phyloP scores from a whole-genome alignment of 2,329 filamentous ascomycete species.

The Colletotrichum simmondsii region DNA sequence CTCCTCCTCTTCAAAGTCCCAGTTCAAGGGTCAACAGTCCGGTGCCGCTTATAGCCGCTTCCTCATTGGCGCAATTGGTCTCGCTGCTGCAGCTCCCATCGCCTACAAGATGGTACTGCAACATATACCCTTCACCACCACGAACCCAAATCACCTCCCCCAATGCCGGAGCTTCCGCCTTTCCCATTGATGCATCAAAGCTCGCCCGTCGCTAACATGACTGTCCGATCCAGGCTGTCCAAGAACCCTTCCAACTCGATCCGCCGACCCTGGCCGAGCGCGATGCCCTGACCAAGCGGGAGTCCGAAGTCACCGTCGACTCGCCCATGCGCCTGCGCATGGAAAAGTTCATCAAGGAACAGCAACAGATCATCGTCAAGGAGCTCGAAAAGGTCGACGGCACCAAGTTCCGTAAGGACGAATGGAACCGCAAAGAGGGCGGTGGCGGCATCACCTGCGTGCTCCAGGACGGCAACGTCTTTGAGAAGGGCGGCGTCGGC shows the following conservation, averaged over 20 bases:
- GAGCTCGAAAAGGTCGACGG: conserved; percentile 88
- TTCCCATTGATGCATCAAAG: conserved; percentile 8
- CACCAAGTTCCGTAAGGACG: conserved; percentile 82
- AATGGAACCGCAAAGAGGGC: conserved; percentile 87
- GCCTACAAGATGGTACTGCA: conserved; percentile 68
- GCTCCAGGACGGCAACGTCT: conserved; percentile 94
- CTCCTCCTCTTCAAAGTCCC: conserved; percentile 31
- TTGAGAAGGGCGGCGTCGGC: conserved; percentile 97
- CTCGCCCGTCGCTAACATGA: conserved; percentile 26
- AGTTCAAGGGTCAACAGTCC: conserved; percentile 26
- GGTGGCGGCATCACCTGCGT: conserved; percentile 96
- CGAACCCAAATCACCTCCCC: neutral
- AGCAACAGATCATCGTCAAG: conserved; percentile 87
- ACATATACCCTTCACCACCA: conserved; percentile 18
- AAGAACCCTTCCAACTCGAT: conserved; percentile 63
- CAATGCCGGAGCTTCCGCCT: conserved; percentile 5
- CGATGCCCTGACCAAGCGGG: conserved; percentile 83
- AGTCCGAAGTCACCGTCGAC: conserved; percentile 76
- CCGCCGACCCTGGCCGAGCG: conserved; percentile 82
- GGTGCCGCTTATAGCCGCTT: conserved; percentile 21
- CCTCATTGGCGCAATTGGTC: conserved; percentile 50
- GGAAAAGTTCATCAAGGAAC: conserved; percentile 94
- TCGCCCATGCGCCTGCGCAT: conserved; percentile 98
- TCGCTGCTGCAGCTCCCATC: conserved; percentile 63
- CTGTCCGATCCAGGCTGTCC: conserved; percentile 48